These are phyloP conservation scores for Russula lepida DNA, from an alignment of 768 basidiomycete species.

Conservation along the genomic window DNA sequence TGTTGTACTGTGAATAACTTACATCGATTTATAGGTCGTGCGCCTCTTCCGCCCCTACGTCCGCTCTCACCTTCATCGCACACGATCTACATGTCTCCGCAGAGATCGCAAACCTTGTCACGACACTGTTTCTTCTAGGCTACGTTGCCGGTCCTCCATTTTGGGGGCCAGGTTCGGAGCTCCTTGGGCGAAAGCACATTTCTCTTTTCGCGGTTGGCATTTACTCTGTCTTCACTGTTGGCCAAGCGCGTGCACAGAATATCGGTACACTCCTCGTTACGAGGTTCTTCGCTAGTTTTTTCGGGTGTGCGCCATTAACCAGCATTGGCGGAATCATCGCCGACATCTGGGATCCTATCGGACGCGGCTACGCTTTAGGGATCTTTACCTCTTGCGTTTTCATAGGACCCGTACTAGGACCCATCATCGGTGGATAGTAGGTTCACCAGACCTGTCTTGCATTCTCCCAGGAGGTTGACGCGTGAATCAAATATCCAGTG, in stretches of 20 bases:
- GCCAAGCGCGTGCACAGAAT: background rate
- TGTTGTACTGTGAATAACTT: background rate
- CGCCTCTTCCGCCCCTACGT: background rate
- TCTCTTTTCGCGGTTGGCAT: background rate
- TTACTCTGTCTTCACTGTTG: background rate
- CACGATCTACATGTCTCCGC: background rate
- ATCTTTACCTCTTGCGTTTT: background rate
- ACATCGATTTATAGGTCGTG: background rate
- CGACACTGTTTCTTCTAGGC: background rate
- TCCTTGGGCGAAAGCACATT: background rate
- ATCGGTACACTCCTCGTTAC: background rate
- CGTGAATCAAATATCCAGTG: background rate
- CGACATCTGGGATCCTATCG: background rate
- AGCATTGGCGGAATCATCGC: background rate
- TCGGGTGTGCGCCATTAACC: background rate
- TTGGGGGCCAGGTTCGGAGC: background rate
- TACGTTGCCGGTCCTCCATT: background rate
- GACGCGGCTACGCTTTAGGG: background rate
- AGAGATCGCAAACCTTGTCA: background rate
- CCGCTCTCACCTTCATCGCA: background rate
- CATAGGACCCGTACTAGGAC: background rate
- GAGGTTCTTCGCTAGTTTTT: background rate
- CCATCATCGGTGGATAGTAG: background rate
- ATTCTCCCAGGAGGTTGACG: background rate
- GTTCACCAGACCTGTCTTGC: background rate